phyloP scores from a whole-genome alignment of 805 yeast species.

The Spathaspora sp. region DNA sequence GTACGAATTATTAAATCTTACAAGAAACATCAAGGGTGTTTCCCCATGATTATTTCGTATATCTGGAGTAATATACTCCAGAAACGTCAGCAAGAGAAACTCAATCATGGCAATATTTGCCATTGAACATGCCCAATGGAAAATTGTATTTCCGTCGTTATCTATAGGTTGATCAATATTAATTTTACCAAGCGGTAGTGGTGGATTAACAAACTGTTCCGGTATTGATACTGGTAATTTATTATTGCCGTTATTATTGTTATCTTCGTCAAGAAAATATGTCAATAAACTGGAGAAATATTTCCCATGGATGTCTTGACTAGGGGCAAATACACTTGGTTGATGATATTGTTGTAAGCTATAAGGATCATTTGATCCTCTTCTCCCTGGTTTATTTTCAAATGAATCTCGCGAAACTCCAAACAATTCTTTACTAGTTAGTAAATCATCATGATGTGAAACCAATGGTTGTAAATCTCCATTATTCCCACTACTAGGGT shows the following conservation, averaged over 20 bases:
- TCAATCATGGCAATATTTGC: constrained; percentile 73
- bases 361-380: neutral
- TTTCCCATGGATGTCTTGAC: constrained; percentile 27
- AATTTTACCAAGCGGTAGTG: constrained; percentile 50
- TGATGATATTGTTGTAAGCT: constrained; percentile 31
- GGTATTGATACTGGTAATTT: constrained; percentile 20
- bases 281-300: constrained; percentile 43
- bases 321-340: constrained; percentile 14
- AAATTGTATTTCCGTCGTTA: constrained; percentile 86
- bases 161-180: constrained; percentile 85
- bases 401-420: constrained; percentile 38
- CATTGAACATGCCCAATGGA: constrained; percentile 95
- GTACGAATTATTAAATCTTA: constrained; percentile 37
- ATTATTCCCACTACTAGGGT: constrained; percentile 5
- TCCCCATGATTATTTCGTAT: constrained; percentile 83
- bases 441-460: constrained; percentile 27
- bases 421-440: constrained; percentile 37
- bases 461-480: constrained; percentile 10
- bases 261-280: constrained; percentile 49
- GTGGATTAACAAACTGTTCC: constrained; percentile 49
- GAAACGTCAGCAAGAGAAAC: constrained; percentile 58
- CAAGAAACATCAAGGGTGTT: constrained; percentile 61
- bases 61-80: constrained; percentile 53
- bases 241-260: constrained; percentile 13
- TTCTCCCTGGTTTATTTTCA: constrained; percentile 18